These are phyloP conservation scores for Ananas comosus DNA, from an alignment of 176 grass and related monocot species.

Conservation along the genomic window DNA sequence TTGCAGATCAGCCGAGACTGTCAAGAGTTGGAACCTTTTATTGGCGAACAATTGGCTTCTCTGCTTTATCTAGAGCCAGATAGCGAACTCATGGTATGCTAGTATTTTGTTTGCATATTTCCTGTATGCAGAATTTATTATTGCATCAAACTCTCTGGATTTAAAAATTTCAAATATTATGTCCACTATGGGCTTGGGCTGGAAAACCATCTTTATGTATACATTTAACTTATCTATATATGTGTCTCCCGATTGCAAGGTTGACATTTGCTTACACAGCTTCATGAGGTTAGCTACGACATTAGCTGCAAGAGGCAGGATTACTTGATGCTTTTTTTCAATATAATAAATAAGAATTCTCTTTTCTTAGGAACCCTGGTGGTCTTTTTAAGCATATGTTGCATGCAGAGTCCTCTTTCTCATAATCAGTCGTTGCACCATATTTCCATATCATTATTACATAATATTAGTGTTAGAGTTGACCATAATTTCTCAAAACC, in stretches of 20 bases:
- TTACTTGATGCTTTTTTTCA: too few relatives aligned
- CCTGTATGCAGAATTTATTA: neutral
- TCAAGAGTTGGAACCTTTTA: constrained; percentile 92
- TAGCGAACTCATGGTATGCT: constrained; percentile 85
- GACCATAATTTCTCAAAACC: too few relatives aligned
- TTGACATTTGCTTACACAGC: neutral
- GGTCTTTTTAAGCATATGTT: too few relatives aligned
- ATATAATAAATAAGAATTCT: too few relatives aligned
- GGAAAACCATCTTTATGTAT: neutral
- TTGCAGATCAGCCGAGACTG: constrained; percentile 95
- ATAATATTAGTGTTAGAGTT: too few relatives aligned
- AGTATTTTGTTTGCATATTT: constrained; percentile 19
- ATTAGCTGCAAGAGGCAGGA: neutral
- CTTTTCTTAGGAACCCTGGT: too few relatives aligned
- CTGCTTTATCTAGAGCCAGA: constrained; percentile 92
- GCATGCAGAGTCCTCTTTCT: too few relatives aligned
- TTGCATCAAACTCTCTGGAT: neutral
- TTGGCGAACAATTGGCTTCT: constrained; percentile 90
- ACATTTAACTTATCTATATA: neutral
- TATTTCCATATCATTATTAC: too few relatives aligned
- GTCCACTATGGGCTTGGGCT: neutral
- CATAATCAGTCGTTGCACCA: too few relatives aligned
- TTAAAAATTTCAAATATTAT: neutral
- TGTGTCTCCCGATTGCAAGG: neutral
- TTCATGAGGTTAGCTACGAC: neutral